Conservation (phyloP, 805 yeast genomes). For the Starmerella stellata region DNA sequence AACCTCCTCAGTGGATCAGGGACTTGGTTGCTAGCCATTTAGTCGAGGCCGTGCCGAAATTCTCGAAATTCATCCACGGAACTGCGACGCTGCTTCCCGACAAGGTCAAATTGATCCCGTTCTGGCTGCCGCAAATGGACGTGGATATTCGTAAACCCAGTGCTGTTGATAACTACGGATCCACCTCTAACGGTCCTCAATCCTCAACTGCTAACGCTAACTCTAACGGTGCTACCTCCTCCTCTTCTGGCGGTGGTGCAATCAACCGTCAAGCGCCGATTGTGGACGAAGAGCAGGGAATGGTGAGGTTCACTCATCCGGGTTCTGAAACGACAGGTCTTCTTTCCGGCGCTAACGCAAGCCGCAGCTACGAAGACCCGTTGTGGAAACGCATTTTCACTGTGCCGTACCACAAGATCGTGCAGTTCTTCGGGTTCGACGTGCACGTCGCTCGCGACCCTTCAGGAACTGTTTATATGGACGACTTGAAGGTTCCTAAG, state of each 20-base stretch:
- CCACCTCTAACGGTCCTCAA: slow-evolving; percentile 12
- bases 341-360: slow-evolving; percentile 6
- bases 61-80: slow-evolving; percentile 94
- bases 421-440: slow-evolving; percentile 14
- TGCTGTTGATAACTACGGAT: slow-evolving; percentile 35
- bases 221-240: too few species aligned
- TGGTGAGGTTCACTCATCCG: slow-evolving; percentile 9
- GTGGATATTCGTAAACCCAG: slow-evolving; percentile 86
- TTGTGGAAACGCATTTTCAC: background rate
- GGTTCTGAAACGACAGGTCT: slow-evolving; percentile 13
- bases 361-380: slow-evolving; percentile 4
- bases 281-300: slow-evolving; percentile 9
- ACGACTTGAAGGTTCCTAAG: slow-evolving; percentile 49
- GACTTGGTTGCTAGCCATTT: slow-evolving; percentile 80
- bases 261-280: background rate
- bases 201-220: background rate
- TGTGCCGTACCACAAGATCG: background rate
- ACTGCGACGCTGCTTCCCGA: slow-evolving; percentile 81
- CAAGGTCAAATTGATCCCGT: slow-evolving; percentile 68
- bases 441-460: slow-evolving; percentile 35
- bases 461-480: slow-evolving; percentile 43
- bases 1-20: slow-evolving; percentile 95
- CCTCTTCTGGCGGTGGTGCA: background rate
- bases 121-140: slow-evolving; percentile 96
- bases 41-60: slow-evolving; percentile 96